Base-by-base conservation (phyloP, 257 asterid species). In the Lycium barbarum region DNA sequence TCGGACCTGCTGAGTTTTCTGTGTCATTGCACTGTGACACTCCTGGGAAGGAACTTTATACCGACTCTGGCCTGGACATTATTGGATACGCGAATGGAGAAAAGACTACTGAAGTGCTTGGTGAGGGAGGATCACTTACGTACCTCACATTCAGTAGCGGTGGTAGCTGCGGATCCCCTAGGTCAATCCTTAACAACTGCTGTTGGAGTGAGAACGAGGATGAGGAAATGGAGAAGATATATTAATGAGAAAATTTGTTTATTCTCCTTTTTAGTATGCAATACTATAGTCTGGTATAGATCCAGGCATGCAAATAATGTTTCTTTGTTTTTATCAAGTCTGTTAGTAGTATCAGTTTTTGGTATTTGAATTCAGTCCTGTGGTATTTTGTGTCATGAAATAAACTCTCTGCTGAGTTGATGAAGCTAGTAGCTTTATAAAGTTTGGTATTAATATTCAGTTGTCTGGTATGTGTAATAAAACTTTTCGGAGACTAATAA, bases 1-100 rank as follows among this genome's bases (percentile, higher is more conserved):
- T 95, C 89, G 63, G 87, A 78, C 97, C 97, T 3, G 90, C 89
- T 9, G 92, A 92, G 80, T 93, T 93, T 82, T 95, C 97, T 17
- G 90, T 95, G 61, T 91, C 97, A 80, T 81, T 95, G 88, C 95
- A 90, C 74, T 80, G 92, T 20, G 84, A 91, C 74, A 79, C 86
- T 82, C 88, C 89, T 78, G 93, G 87, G 61, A 83, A 88, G 83
- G 89, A 78, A 67, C 67, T 88, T 12, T 88, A 40, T 54, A 43
- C 86, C 1, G 95, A 86, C 18, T 87, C 88, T 12, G 7, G 38
- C 5, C 20, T 89, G 38, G 90, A 85, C 3, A 0, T 92, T 22
- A 83, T 78, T 22, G 95, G 94, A 13, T 95, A 93, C 17, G 71
- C 4, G 7, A 86, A 92, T 61, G 98, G 89, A 45, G 94, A 87